Base-by-base conservation (phyloP, 331 rosid species). In the Pyrus hybrid region DNA sequence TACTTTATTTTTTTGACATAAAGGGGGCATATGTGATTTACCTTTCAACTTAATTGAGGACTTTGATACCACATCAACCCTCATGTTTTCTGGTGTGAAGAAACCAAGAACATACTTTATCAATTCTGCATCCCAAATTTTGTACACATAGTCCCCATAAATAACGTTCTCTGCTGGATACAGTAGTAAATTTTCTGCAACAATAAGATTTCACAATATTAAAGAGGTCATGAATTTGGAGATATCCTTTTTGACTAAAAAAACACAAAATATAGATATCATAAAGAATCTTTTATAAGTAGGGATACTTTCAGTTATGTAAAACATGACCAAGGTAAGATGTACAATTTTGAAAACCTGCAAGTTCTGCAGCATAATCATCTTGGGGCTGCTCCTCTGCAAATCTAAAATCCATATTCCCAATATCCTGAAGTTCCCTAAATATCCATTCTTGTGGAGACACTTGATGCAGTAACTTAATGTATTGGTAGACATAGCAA, bases 341-440 rank as follows among this genome's bases (percentile, higher is more conserved):
- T 41, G 13, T 67, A 28, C 10, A 37, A 23, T 33, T 13, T 45
- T 28, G 29, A 68, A 76, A 72, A 92, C 97, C 99, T 89, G 99
- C 84, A 76, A 94, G 99, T 79, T 90, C 96, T 32, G 96, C 89
- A 80, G 99, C 97, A 84, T 94, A 94, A 83, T 94, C 99, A 86
- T 94, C 99, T 81, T 87, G 97, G 57, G 97, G 99, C 63, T 92
- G 92, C 87, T 94, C 99, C 88, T 94, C 99, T 11, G 88, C 97
- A 79, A 92, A 94, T 87, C 89, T 87, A 84, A 92, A 94, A 63
- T 90, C 97, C 97, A 94, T 94, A 85, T 92, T 94, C 71, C 96
- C 97, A 72, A 91, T 94, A 83, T 80, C 88, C 80, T 92, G 97
- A 77, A 94, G 91, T 80, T 94, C 99, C 87, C 84, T 85, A 86